Evolutionary conservation across 495 filamentous ascomycete genomes (phyloP).

Genomic region (Neurospora tetraspora): DNA sequence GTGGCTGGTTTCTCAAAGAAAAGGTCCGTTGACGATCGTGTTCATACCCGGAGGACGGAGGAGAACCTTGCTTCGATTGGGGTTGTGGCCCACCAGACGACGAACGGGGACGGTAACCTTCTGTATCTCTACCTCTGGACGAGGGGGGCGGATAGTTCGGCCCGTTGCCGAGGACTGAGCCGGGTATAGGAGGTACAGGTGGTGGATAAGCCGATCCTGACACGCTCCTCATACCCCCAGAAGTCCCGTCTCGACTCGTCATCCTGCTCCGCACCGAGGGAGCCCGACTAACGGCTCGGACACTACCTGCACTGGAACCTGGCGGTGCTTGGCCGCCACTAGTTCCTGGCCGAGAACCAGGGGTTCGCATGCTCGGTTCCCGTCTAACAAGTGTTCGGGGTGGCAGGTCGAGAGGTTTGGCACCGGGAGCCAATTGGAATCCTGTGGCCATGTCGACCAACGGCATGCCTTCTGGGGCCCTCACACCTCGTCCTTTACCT

Average conservation of each 20-base stretch:
- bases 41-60: neutral
- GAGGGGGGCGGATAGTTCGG: neutral
- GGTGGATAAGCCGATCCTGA: neutral
- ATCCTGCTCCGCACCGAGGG: neutral
- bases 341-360: neutral
- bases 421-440: neutral
- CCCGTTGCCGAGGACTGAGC: neutral
- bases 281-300: neutral
- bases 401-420: neutral
- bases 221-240: neutral
- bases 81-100: neutral
- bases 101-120: neutral
- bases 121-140: neutral
- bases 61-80: neutral
- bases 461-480: constrained; percentile 46
- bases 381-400: neutral
- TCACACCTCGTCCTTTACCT: constrained; percentile 58
- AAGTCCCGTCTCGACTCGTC: neutral
- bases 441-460: constrained; percentile 50
- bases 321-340: neutral
- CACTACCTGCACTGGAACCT: neutral
- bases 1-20: neutral
- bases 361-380: neutral
- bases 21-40: neutral
- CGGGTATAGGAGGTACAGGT: neutral